Evolutionary conservation across 768 basidiomycete species (phyloP), one percentile per base, ranked within the genome.

Genomic region (Lactifluus pinguis): DNA sequence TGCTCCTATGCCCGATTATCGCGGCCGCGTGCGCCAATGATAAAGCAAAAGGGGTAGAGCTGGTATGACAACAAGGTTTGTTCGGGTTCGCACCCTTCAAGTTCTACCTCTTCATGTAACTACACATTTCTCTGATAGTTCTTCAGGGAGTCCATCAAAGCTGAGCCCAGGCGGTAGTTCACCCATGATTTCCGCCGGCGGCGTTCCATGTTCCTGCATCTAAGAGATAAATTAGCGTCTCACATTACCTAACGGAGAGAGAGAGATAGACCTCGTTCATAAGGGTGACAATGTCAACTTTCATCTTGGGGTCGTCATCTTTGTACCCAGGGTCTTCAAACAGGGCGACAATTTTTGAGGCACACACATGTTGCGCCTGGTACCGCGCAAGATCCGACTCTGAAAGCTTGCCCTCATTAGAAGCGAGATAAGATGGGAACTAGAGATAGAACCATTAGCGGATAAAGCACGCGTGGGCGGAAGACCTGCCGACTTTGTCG

Each of bases 161-260:
- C 81, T 76, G 32, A 83, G 72, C n/a, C 87, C 89, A 2, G 87
- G 80, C 0, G 92, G 92, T 51, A 93, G 76, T 0, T 84, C 81
- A 1, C 90, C 92, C 87, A 93, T 92, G 53, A 93, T 79, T 66
- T 90, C 89, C 19, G 80, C 68, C 2, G 92, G 92, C 0, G 90
- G 92, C 4, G 86, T 80, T 6, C 92, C 91, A 57, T 83, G 78
- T 3, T 76, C 75, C 78, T 94, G 91, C 79, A 94, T 84, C 88
- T 91, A 63, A 19, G 32, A 32, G 50, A 60, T 6, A 45, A 21
- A 45, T 57, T 51, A 54, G 30, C 36, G 13, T 15, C 9, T 45
- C 15, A 30, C 4, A 6, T 36, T 21, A 17, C 15, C 38, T 21
- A 19, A n/a, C 5, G 25, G 25, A 17, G 41, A 42, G 6, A 15